Conservation (phyloP, 352 stramenopile genomes). For the Stramenopiles sp. region DNA sequence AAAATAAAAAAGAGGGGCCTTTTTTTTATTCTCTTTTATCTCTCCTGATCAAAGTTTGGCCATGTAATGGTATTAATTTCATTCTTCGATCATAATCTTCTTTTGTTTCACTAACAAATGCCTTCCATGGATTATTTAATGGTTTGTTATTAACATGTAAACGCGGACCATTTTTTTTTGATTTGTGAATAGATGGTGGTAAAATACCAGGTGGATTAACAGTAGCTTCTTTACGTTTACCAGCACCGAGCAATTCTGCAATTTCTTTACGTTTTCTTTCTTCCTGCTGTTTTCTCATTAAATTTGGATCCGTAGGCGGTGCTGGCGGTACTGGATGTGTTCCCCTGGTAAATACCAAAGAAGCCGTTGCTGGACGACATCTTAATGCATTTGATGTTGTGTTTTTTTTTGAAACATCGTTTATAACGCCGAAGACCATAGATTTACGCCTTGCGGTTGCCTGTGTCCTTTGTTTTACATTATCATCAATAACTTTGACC, state of each 20-base stretch:
- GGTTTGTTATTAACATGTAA: not conserved
- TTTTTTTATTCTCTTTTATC: too few relatives aligned
- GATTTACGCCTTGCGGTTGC: not conserved
- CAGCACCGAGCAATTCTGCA: not conserved
- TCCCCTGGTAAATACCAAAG: not conserved
- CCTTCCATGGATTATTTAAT: not conserved
- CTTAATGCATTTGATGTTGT: not conserved
- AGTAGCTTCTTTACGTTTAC: not conserved
- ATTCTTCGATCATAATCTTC: not conserved
- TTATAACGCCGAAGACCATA: not conserved
- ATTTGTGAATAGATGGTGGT: not conserved
- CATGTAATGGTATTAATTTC: not conserved
- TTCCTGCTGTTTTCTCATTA: not conserved
- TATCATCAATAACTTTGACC: not conserved
- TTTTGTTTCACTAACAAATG: not conserved
- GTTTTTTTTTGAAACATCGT: not conserved
- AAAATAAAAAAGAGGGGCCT: too few relatives aligned
- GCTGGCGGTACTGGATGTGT: not conserved
- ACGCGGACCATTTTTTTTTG: not conserved
- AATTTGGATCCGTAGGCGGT: not conserved
- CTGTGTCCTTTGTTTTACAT: not conserved
- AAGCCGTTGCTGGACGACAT: not conserved
- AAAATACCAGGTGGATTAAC: not conserved
- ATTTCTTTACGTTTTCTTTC: not conserved
- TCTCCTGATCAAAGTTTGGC: not conserved